Evolutionary conservation across 305 asterid species (phyloP).

Genomic region (Plantago rigida): DNA sequence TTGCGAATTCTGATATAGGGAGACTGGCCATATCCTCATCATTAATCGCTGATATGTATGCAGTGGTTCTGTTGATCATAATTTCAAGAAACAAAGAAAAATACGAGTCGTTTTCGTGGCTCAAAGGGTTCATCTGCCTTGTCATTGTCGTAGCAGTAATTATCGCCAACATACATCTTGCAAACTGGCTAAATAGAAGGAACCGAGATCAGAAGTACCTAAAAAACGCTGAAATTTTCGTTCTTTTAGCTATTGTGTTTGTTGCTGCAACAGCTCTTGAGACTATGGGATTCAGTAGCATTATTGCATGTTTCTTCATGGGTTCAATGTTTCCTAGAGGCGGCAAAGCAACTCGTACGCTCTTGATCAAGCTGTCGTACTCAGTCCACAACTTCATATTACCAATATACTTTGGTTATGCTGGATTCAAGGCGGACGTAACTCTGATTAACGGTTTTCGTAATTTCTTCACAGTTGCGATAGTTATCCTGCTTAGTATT

Average conservation of each 20-base stretch:
- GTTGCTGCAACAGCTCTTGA: constrained; percentile 71
- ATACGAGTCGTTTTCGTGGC: constrained; percentile 28
- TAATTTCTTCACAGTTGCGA: constrained; percentile 39
- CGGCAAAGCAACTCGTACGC: constrained; percentile 80
- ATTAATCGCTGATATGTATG: constrained; percentile 56
- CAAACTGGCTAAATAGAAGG: constrained; percentile 68
- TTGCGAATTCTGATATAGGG: constrained; percentile 73
- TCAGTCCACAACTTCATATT: constrained; percentile 70
- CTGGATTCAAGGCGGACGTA: constrained; percentile 79
- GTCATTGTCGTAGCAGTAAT: constrained; percentile 42
- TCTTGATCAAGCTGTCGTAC: constrained; percentile 66
- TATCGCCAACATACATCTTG: constrained; percentile 38
- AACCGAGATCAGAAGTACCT: constrained; percentile 69
- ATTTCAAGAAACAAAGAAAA: constrained; percentile 36
- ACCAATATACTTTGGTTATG: constrained; percentile 86
- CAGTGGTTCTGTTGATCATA: constrained; percentile 52
- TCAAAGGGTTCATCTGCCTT: constrained; percentile 35
- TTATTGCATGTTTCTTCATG: constrained; percentile 62
- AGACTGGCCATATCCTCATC: constrained; percentile 73
- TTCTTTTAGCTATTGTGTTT: constrained; percentile 56
- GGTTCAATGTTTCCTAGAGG: constrained; percentile 89
- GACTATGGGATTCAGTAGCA: constrained; percentile 71
- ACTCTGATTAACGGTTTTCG: constrained; percentile 42
- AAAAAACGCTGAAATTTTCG: constrained; percentile 52
- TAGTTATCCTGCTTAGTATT: constrained; percentile 64